Base-by-base conservation (phyloP, 495 filamentous ascomycete species). In the Aspergillus homomorphus region DNA sequence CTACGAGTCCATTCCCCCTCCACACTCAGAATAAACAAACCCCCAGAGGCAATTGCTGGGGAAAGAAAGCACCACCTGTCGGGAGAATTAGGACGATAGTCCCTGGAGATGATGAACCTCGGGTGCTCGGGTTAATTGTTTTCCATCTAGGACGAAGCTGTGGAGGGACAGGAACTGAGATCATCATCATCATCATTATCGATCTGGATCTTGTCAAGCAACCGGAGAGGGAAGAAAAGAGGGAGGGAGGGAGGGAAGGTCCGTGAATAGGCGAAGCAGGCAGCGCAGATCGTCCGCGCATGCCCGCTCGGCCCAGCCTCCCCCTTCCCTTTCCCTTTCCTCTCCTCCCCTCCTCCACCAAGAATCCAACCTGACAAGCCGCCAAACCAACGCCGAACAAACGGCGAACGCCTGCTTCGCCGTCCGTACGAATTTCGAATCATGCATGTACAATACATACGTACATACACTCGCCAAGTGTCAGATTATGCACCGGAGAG, bases 71-170 rank as follows among this genome's bases (percentile, higher is more conserved):
- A 55, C 60, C 50, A 54, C 30, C 51, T 43, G 23, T 67, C 64
- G 64, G 64, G 58, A 57, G 53, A 56, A 63, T 60, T 61, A 66
- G 64, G 63, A 53, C 42, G 33, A 16, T 45, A 14, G 24, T 56
- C 48, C 38, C 4, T 38, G 2, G 33, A 5, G 15, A 7, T 9
- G 6, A 12, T 12, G 33, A 38, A 66, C 64, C 64, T 66, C 64
- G 64, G 64, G 60, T 59, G 22, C 53, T 66, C 64, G 64, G 64
- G 58, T 51, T 61, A 63, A 61, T 63, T 49, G 38, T 59, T 42
- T 23, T 52, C 45, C 24, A 6, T 21, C 28, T 41, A 28, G 23
- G 10, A 28, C 20, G 18, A 53, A 33, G n/a, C 22, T 51, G 49
- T 3, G 14, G 10, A 54, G 33, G 18, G 26, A n/a, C 20, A 12